These are phyloP conservation scores for Linnemannia zychae DNA, from an alignment of 192 early-diverging fungal species.

Conservation along the genomic window DNA sequence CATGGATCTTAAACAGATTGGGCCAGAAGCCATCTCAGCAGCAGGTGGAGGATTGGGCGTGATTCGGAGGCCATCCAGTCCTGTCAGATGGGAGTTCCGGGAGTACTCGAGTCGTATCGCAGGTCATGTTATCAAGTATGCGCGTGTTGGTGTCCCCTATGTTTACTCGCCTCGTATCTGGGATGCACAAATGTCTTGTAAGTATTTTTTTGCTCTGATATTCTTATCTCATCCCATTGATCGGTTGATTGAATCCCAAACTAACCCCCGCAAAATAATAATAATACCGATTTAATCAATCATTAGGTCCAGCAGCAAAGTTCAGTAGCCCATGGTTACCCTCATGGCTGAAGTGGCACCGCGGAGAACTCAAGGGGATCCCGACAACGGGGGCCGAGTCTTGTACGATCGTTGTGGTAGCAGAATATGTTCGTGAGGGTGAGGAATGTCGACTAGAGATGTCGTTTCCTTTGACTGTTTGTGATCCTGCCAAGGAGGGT, in stretches of 20 bases:
- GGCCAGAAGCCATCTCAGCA: conserved; percentile 19
- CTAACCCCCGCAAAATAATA: not conserved
- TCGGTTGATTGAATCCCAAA: too few species aligned
- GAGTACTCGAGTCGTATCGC: conserved; percentile 81
- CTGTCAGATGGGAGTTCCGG: conserved; percentile 76
- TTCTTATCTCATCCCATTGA: not conserved
- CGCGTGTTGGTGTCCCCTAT: conserved; percentile 71
- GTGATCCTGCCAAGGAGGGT: conserved; percentile 52
- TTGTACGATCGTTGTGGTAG: conserved; percentile 73
- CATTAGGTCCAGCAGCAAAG: conserved; percentile 72
- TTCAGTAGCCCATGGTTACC: conserved; percentile 81
- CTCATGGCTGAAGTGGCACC: conserved; percentile 80
- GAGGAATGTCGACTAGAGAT: conserved; percentile 60
- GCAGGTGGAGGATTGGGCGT: conserved; percentile 18
- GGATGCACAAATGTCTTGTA: conserved; percentile 81
- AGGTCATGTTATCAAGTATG: conserved; percentile 72
- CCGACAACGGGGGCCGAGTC: conserved; percentile 68
- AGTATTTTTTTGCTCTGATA: conserved; percentile 21
- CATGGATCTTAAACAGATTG: conserved; percentile 9
- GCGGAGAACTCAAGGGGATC: conserved; percentile 75
- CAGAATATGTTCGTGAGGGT: conserved; percentile 74
- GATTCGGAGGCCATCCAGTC: not conserved
- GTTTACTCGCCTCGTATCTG: conserved; percentile 78
- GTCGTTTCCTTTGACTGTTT: conserved; percentile 56
- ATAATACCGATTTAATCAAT: not conserved